Evolutionary conservation across 345 rosid species (phyloP), one percentile per base, ranked within the genome.

Genomic region (Isatis tinctoria): DNA sequence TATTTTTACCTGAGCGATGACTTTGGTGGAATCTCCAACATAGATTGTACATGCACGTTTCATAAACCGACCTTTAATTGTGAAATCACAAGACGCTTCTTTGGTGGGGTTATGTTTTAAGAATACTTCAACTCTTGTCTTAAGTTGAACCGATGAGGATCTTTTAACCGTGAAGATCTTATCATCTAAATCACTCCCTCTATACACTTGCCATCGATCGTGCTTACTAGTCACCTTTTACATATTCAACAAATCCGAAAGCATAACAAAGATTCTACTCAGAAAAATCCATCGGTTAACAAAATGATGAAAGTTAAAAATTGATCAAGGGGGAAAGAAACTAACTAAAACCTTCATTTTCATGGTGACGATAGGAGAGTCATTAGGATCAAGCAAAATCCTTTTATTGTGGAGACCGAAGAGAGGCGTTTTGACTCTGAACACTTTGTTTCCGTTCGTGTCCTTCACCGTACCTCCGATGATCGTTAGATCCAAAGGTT

Each of bases 131-230:
- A 77, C 76, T 70, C 56, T 71, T 70, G 80, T 77, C 22, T 77
- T 77, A 17, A 77, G 0, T 58, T 77, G 80, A 49, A 71, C 72
- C 62, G 80, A 57, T 4, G 76, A 64, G 17, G 80, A 71, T 65
- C 80, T 70, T 16, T 77, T 77, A 48, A 70, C 80, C 28, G 80
- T 77, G 61, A 77, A 76, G 27, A 76, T 77, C 53, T 70, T 70
- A 70, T 77, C 44, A 27, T 70, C 80, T 37, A 65, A 56, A 70
- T 65, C 62, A 58, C 41, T 71, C 39, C 80, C 80, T 70, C 76
- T 77, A 65, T 70, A 77, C 59, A 77, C 80, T 77, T 70, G 76
- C 80, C 80, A 77, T 65, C 80, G 75, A 49, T 77, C 80, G 45
- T 77, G 80, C 70, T 77, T 77, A 59, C 80, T 77, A 33, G 76